Evolutionary conservation across 2,329 filamentous ascomycete genomes (phyloP).

Genomic region (Colletotrichum brevisporum): DNA sequence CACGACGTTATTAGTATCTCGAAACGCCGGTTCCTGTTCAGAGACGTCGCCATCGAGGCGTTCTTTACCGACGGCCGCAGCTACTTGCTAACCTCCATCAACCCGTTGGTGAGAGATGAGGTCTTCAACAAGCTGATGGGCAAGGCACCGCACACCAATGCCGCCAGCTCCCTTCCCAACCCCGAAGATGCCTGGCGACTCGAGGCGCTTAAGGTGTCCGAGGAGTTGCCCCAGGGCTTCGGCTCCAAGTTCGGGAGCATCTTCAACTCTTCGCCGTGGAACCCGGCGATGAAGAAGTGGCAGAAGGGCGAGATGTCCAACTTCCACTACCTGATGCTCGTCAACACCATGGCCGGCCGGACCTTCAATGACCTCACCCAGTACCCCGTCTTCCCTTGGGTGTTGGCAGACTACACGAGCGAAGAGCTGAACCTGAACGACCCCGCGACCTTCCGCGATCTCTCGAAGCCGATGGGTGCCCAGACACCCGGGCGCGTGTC

Average conservation of each 20-base stretch:
- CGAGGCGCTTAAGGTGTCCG: constrained; percentile 81
- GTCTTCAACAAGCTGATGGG: constrained; percentile 81
- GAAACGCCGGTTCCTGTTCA: constrained; percentile 93
- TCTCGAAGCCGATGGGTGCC: constrained; percentile 96
- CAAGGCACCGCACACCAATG: constrained; percentile 85
- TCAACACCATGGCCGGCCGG: constrained; percentile 96
- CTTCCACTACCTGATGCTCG: constrained; percentile 98
- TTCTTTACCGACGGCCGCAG: constrained; percentile 98
- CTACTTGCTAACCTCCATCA: constrained; percentile 90
- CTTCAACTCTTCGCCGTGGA: constrained; percentile 86
- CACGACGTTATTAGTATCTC: constrained; percentile 94
- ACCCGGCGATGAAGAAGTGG: constrained; percentile 91
- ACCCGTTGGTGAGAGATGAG: constrained; percentile 80
- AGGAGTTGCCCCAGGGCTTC: constrained; percentile 74
- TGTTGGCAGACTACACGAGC: constrained; percentile 95
- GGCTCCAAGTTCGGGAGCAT: constrained; percentile 93
- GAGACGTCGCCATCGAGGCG: constrained; percentile 95
- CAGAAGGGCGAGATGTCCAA: constrained; percentile 96
- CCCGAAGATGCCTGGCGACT: constrained; percentile 93
- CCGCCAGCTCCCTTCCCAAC: constrained; percentile 77
- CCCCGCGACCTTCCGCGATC: constrained; percentile 87
- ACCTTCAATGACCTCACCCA: constrained; percentile 99
- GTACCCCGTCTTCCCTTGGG: constrained; percentile 98
- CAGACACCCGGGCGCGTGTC: constrained; percentile 83
- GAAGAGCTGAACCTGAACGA: constrained; percentile 90